Conservation (phyloP, 305 asterid genomes). For the Plantago lanceolata region DNA sequence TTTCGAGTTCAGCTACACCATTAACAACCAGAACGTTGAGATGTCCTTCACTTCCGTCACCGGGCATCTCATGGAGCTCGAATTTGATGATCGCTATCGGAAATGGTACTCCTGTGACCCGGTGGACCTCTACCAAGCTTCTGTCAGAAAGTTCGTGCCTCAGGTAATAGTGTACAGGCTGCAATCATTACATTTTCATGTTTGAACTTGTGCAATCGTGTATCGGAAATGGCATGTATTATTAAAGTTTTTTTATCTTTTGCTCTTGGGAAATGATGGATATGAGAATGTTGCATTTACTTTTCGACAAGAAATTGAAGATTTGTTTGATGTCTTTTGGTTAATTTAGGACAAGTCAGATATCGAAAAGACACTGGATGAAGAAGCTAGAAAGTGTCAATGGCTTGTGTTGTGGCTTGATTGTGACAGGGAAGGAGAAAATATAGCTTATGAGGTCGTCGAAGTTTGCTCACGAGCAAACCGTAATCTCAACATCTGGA, state of each 20-base stretch:
- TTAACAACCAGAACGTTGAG: slow-evolving; percentile 54
- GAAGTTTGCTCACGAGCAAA: slow-evolving; percentile 79
- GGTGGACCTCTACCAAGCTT: slow-evolving; percentile 71
- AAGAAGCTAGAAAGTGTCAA: slow-evolving; percentile 85
- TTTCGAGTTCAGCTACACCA: slow-evolving; percentile 67
- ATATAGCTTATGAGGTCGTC: slow-evolving; percentile 90
- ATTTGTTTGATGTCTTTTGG: slow-evolving; percentile 22
- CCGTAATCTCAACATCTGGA: slow-evolving; percentile 67
- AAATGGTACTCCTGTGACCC: slow-evolving; percentile 99
- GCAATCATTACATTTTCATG: background rate
- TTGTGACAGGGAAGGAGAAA: slow-evolving; percentile 98
- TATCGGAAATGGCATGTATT: too few species aligned
- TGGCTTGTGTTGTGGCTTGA: slow-evolving; percentile 99
- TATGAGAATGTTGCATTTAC: too few species aligned
- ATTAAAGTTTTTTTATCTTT: too few species aligned
- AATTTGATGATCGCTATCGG: slow-evolving; percentile 77
- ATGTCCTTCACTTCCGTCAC: slow-evolving; percentile 93
- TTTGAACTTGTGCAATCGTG: too few species aligned
- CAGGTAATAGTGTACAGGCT: slow-evolving; percentile 33
- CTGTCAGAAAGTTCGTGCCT: slow-evolving; percentile 76
- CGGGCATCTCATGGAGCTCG: slow-evolving; percentile 97
- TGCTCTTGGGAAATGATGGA: too few species aligned
- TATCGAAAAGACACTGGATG: slow-evolving; percentile 79
- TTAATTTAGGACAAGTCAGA: slow-evolving; percentile 69
- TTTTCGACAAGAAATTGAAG: background rate